Conservation (phyloP, 2,329 filamentous ascomycete species). For the Penicillium sclerotigenum region DNA sequence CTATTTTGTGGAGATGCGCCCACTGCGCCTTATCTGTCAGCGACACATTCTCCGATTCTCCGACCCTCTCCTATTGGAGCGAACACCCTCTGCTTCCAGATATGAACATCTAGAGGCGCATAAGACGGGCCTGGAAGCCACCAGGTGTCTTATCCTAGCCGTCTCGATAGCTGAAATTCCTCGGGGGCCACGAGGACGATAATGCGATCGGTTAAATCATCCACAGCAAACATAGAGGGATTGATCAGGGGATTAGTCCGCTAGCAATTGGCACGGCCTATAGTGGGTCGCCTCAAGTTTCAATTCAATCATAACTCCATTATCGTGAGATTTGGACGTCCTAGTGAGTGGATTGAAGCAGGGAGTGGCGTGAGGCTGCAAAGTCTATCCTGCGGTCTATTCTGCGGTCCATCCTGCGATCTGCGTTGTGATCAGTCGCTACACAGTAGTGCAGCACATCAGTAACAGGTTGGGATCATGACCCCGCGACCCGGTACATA, state of each 20-base stretch:
- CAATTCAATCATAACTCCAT: conserved; percentile 77
- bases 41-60: conserved; percentile 56
- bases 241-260: conserved; percentile 54
- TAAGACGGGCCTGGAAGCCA: conserved; percentile 78
- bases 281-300: conserved; percentile 76
- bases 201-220: conserved; percentile 67
- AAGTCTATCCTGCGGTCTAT: conserved; percentile 2
- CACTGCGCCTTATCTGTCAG: conserved; percentile 62
- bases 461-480: neutral
- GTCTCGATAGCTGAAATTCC: conserved; percentile 66
- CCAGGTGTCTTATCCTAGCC: conserved; percentile 72
- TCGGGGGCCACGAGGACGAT: conserved; percentile 74
- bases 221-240: conserved; percentile 70
- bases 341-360: neutral
- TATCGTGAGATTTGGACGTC: conserved; percentile 69
- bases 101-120: conserved; percentile 77
- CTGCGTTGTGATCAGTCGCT: conserved; percentile 10
- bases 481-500: neutral
- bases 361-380: conserved; percentile 7
- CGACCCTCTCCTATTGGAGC: neutral
- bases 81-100: conserved; percentile 71
- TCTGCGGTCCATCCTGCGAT: neutral
- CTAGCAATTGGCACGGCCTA: conserved; percentile 63
- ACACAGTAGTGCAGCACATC: neutral
- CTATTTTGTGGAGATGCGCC: conserved; percentile 68